Evolutionary conservation across 352 stramenopile species (phyloP).

Genomic region (Globisporangium rhizosaccharum): DNA sequence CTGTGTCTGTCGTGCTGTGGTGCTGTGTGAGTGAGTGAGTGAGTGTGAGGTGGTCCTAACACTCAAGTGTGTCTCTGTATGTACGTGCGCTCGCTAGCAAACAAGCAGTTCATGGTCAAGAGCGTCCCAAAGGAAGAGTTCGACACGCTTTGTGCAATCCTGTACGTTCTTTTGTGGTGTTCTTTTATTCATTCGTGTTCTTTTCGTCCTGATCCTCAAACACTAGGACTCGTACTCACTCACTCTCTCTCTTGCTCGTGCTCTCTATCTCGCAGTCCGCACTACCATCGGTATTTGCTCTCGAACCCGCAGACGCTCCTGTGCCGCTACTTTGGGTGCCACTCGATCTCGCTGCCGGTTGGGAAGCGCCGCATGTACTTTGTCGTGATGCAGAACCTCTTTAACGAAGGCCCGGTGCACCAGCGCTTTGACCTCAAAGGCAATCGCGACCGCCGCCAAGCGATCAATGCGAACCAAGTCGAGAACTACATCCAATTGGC

Average conservation of each 20-base stretch:
- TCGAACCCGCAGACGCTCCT: conserved; percentile 71
- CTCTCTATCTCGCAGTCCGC: conserved; percentile 18
- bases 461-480: conserved; percentile 54
- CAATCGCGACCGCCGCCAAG: conserved; percentile 69
- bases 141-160: conserved; percentile 69
- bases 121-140: conserved; percentile 84
- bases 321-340: conserved; percentile 80
- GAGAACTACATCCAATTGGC: conserved; percentile 61
- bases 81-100: conserved; percentile 24
- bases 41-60: not conserved
- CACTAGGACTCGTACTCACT: not conserved
- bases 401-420: conserved; percentile 72
- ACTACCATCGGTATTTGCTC: conserved; percentile 77
- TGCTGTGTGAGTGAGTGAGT: not conserved
- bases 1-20: not conserved
- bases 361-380: conserved; percentile 85
- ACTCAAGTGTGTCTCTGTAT: conserved; percentile 5
- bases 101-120: conserved; percentile 88
- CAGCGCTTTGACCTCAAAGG: conserved; percentile 82
- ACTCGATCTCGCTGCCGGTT: conserved; percentile 81
- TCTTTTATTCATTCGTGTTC: not conserved
- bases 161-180: conserved; percentile 27
- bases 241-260: not conserved
- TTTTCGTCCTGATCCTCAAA: not conserved
- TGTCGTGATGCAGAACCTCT: conserved; percentile 86